A percentile compares a stretch with the other conserved stretches of the same genome.
Evolutionary conservation across 202 grass and related monocot species (phyloP).

Genomic region (Eragrostis tef): DNA sequence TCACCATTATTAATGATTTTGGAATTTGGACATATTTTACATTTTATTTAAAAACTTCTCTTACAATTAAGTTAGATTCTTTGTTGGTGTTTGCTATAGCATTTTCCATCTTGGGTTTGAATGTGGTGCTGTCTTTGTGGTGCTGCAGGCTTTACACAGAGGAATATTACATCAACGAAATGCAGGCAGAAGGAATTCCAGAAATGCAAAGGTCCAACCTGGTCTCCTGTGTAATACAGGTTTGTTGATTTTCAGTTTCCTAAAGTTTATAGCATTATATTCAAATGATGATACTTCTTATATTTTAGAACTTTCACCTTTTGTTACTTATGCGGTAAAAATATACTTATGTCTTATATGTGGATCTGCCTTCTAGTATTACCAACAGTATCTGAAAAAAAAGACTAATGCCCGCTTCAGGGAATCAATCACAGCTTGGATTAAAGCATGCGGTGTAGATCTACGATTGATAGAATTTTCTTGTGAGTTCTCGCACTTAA

Average conservation of each 20-base stretch:
- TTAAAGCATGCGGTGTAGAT: slow-evolving; percentile 20
- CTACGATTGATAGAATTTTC: slow-evolving; percentile 18
- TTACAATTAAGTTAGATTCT: not conserved
- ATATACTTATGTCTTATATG: not conserved
- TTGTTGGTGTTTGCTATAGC: not conserved
- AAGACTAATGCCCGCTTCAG: no score
- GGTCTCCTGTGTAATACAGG: slow-evolving; percentile 91
- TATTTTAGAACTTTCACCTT: not conserved
- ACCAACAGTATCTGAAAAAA: not conserved
- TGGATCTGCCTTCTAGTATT: not conserved
- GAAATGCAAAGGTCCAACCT: slow-evolving; percentile 98
- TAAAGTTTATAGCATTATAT: not conserved
- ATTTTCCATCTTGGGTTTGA: not conserved
- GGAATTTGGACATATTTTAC: not conserved
- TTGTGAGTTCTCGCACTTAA: not conserved
- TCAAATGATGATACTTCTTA: no score
- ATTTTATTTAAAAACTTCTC: not conserved
- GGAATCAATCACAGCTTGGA: no score
- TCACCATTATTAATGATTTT: not conserved
- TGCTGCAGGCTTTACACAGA: slow-evolving; percentile 92
- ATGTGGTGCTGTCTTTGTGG: slow-evolving; percentile 20
- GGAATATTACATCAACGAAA: slow-evolving; percentile 90
- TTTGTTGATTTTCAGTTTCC: slow-evolving; percentile 41
- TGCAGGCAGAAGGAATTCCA: slow-evolving; percentile 87
- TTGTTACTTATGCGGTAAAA: slow-evolving; percentile 3